Base-by-base conservation (phyloP, 2,329 filamentous ascomycete genomes). In the Trichoderma sp. region DNA sequence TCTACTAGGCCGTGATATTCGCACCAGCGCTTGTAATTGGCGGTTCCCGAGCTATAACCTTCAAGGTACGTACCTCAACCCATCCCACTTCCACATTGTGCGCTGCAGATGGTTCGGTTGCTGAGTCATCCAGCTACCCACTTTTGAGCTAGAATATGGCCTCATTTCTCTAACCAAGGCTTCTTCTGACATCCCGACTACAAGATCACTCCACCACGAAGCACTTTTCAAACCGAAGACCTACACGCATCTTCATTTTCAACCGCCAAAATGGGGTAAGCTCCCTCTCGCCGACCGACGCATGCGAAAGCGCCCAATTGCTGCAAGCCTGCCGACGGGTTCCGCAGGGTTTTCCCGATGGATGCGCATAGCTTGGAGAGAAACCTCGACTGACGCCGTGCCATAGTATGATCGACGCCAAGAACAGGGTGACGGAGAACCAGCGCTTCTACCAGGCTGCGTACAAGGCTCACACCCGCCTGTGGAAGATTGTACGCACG, bases 361-460 rank as follows among this genome's bases (percentile, higher is more conserved):
- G 43, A 13, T 62, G 53, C n/a, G 43, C 39, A 53, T 28, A 69
- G 67, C 67, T 69, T 69, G 39, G 57, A 69, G 57, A 50, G 47
- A 53, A 69, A 30, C 15, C 20, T 69, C 57, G 30, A 61, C 67
- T 69, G 34, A 69, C 39, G 57, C 28, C 12, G 26, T 43, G 73
- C 69, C 64, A 71, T 76, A 88, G 88, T 79, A 79, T 91, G 80
- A 76, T 94, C 85, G 85, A 93, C 88, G 90, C 91, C 82, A 87
- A 88, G 81, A 95, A 95, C 88, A 88, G 87, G 79, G 92, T 95
- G 78, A 91, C 92, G 71, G 78, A 92, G 80, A 87, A 92, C 85
- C 93, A 95, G 87, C 87, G 88, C 79, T 83, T 88, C 77, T 94
- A 93, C 86, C 92, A 94, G 85, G 85, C 87, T 75, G 90, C 93